Evolutionary conservation across 306 rosid species (phyloP), one percentile per base, ranked within the genome.

Genomic region (Luffa aegyptiaca): DNA sequence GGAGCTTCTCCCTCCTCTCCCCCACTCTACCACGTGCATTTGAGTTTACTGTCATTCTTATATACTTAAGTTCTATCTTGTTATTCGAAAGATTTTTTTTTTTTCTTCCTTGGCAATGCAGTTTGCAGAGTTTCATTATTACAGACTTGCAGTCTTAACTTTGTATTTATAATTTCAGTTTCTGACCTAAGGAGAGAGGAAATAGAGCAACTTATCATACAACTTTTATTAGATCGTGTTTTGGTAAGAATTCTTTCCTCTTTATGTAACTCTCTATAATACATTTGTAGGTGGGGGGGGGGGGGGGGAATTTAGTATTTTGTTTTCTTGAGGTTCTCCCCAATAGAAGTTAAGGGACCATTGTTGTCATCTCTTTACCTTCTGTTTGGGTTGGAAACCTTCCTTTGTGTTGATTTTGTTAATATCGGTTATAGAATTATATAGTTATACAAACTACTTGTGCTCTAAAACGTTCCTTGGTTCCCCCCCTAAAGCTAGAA

Each of bases 201-300:
- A 81, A 86, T 80, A 80, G 97, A 94, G 86, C 92, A 92, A 74
- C 96, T 94, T 83, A 88, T 91, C 88, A 78, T 92, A 80, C 88
- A 88, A 83, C 96, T 94, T 82, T 80, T 92, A 80, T 80, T 94
- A 84, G 91, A 83, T 48, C 91, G 90, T 35, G 83, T 84, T 80
- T 83, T 94, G 97, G 98, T 92, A 86, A 75, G 88, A 70, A 73
- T 39, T 41, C 13, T 8, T 8, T 14, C 75, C 77, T 31, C 72
- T 80, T 58, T 42, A 31, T 65, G 10, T n/a, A 48, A 49, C 56
- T 75, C 3, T 3, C 53, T 42, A n/a, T 41, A 42, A 42, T 42
- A 42, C 57, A 71, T 45, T 70, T n/a, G n/a, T n/a, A n/a, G n/a
- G n/a, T n/a, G n/a, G 71, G 45, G 20, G 17, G 3, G 18, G 7